Conservation (phyloP, 2,329 filamentous ascomycete genomes). For the Parasarocladium wereldwijsianum region DNA sequence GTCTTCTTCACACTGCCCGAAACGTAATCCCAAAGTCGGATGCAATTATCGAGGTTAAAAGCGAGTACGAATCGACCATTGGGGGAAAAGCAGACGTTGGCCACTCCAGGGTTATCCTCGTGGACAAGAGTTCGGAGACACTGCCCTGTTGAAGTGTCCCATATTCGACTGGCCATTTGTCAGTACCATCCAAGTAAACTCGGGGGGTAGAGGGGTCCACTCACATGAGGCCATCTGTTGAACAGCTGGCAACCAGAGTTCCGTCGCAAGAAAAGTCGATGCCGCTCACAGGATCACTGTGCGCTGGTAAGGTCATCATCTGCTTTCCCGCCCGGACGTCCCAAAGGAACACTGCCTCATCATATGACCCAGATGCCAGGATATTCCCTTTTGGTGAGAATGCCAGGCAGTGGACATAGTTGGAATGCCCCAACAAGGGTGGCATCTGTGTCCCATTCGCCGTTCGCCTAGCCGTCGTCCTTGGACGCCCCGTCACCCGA, state of each 20-base stretch:
- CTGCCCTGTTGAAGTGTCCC: constrained; percentile 91
- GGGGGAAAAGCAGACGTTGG: constrained; percentile 79
- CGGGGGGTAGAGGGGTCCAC: constrained; percentile 14
- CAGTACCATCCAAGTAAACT: constrained; percentile 6
- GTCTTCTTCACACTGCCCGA: constrained; percentile 88
- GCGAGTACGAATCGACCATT: constrained; percentile 90
- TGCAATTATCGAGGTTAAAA: constrained; percentile 77
- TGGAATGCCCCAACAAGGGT: constrained; percentile 75
- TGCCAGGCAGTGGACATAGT: constrained; percentile 86
- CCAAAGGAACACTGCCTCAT: constrained; percentile 95
- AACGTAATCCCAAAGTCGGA: constrained; percentile 91
- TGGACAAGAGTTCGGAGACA: constrained; percentile 90
- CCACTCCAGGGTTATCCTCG: constrained; percentile 86
- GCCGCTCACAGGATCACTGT: constrained; percentile 85
- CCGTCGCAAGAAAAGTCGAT: constrained; percentile 91
- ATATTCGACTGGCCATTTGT: constrained; percentile 50
- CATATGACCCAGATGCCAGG: constrained; percentile 85
- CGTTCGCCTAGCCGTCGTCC: constrained; percentile 26
- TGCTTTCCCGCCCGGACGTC: constrained; percentile 76
- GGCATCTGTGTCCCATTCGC: constrained; percentile 26
- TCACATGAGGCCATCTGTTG: constrained; percentile 76
- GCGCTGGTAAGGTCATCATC: constrained; percentile 84
- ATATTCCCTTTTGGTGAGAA: constrained; percentile 99
- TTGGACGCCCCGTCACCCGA: constrained; percentile 42
- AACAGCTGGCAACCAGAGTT: constrained; percentile 81